Evolutionary conservation across 306 rosid species (phyloP).

Genomic region (Pterocarpus santalinus): DNA sequence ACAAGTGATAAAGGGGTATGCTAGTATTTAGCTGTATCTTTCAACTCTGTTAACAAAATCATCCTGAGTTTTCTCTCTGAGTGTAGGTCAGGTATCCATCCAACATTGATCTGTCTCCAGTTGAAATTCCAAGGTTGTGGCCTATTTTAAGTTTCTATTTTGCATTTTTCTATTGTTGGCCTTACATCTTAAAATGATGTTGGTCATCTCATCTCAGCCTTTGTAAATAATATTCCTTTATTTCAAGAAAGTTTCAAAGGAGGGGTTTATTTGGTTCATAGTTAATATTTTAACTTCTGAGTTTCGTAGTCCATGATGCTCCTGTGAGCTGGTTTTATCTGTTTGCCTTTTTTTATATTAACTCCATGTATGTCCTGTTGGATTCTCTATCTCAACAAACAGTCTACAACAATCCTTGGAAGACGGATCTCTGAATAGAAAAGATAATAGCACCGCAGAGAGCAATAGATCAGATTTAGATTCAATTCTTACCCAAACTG

Average conservation of each 20-base stretch:
- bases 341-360: conserved; percentile 24
- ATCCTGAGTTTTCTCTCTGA: conserved; percentile 53
- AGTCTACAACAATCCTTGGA: conserved; percentile 70
- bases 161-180: conserved; percentile 6
- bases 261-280: conserved; percentile 14
- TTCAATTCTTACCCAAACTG: conserved; percentile 56
- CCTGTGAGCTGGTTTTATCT: conserved; percentile 35
- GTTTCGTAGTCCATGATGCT: background rate
- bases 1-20: conserved; percentile 72
- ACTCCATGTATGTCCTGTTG: conserved; percentile 33
- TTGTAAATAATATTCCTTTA: conserved; percentile 8
- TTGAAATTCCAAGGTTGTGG: conserved; percentile 76
- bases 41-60: conserved; percentile 35
- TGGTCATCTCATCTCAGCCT: conserved; percentile 29
- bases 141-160: conserved; percentile 33
- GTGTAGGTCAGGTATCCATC: conserved; percentile 83
- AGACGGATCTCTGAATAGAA: conserved; percentile 52
- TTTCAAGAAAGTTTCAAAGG: background rate
- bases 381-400: conserved; percentile 51
- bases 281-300: conserved; percentile 6
- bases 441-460: conserved; percentile 56
- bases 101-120: conserved; percentile 67
- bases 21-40: conserved; percentile 34
- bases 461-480: conserved; percentile 56
- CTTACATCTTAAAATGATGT: background rate